Base-by-base conservation (phyloP, 805 yeast species). In the Kuraishia floccosa region DNA sequence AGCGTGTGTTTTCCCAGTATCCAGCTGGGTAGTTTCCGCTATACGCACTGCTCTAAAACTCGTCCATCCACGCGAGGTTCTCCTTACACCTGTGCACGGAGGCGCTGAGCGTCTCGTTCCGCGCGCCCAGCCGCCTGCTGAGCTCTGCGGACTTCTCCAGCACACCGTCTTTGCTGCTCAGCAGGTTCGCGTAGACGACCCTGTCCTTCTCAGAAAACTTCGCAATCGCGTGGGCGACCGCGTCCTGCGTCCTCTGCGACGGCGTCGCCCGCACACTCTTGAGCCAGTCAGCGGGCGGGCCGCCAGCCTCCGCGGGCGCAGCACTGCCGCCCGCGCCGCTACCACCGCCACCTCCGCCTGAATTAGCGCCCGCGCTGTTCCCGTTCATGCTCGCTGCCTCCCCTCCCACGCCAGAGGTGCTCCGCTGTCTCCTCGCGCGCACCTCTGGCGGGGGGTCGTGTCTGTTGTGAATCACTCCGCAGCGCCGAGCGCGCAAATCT, bases 81-180 rank as follows among this genome's bases (percentile, higher is more conserved):
- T 24, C 27, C 14, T 23, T 30, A 23, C 31, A 30, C 16, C 24
- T 30, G 17, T 15, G 22, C 7, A 30, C 27, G 16, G 13, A 14
- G 15, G 11, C 27, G 11, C 14, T n/a, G 6, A 20, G 13, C 3
- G 20, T 17, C 22, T 18, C 21, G 31, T 30, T 30, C 22, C 31
- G 14, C 27, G 22, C 31, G 9, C 13, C 19, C 8, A 30, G 27
- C 26, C n/a, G 17, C 22, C 15, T 25, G 11, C 26, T 16, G 3
- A 30, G 21, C 9, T 23, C 31, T 5, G 12, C 18, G 4, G 27
- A 9, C n/a, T 23, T 15, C 10, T 16, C 16, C 9, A 9, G 11
- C 6, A 30, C 24, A 9, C 14, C 18, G 4, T 16, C n/a, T 13
- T 14, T 4, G 27, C n/a, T 9, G 3, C n/a, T 24, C 16, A 16